A percentile compares a stretch with the other conserved stretches of the same genome.
These are phyloP conservation scores for Mangifera indica DNA, from an alignment of 345 rosid species.

Conservation along the genomic window DNA sequence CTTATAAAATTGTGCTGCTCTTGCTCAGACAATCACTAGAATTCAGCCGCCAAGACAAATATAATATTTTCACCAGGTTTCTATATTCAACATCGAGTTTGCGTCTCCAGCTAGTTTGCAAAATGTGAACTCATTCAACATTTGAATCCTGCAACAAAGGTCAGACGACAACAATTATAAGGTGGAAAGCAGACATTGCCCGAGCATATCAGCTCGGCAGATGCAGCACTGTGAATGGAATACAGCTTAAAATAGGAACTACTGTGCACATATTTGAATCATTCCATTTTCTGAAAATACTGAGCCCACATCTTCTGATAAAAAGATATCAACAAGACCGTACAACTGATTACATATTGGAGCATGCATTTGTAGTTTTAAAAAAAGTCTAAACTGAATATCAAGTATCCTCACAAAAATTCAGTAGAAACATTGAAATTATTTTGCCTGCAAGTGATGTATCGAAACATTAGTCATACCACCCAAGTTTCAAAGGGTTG, in stretches of 20 bases:
- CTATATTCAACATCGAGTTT: not conserved
- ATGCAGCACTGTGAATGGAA: not conserved
- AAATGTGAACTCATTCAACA: conserved; percentile 8
- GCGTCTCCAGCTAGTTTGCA: not conserved
- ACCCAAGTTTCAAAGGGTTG: conserved; percentile 47
- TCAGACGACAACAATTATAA: not conserved
- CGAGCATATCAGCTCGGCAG: not conserved
- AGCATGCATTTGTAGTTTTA: too few relatives aligned
- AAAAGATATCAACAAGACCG: too few relatives aligned
- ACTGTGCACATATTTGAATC: not conserved
- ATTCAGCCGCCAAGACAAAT: not conserved
- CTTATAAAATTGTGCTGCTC: not conserved
- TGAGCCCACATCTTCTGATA: too few relatives aligned
- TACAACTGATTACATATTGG: too few relatives aligned
- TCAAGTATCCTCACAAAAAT: not conserved
- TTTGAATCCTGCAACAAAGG: not conserved
- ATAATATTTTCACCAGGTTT: not conserved
- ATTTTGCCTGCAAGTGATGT: not conserved
- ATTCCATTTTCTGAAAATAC: not conserved
- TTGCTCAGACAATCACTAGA: not conserved
- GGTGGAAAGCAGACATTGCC: not conserved
- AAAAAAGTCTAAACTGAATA: too few relatives aligned
- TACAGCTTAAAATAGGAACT: not conserved
- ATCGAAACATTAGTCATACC: conserved; percentile 35
- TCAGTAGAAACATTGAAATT: not conserved